phyloP scores from a whole-genome alignment of 2,329 filamentous ascomycete genomes.

The Apiospora saccharicola region DNA sequence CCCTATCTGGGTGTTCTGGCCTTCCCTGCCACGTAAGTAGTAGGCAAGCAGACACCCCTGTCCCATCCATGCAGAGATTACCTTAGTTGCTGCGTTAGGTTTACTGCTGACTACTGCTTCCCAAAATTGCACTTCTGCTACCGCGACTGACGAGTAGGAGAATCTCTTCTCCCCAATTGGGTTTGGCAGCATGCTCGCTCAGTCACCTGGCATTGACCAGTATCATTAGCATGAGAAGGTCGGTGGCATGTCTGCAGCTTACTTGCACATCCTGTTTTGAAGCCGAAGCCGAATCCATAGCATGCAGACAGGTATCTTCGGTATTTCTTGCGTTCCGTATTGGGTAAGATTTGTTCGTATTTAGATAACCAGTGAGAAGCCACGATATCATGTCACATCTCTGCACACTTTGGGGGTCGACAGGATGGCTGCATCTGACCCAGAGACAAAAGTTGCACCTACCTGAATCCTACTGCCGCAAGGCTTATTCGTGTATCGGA shows the following conservation, averaged over 20 bases:
- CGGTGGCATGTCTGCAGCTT: not conserved
- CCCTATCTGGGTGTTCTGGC: not conserved
- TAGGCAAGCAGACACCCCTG: too few species aligned
- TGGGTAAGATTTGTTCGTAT: not conserved
- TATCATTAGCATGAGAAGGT: not conserved
- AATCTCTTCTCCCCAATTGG: not conserved
- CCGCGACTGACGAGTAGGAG: not conserved
- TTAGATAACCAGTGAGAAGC: not conserved
- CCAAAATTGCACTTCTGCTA: slow-evolving; percentile 14
- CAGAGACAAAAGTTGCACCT: not conserved
- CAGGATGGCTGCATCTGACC: not conserved
- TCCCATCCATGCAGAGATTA: too few species aligned
- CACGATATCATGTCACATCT: not conserved
- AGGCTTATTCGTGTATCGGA: not conserved
- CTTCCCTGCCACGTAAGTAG: not conserved
- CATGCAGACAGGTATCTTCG: not conserved
- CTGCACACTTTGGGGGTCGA: not conserved
- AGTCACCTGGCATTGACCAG: not conserved
- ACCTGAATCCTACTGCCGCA: not conserved
- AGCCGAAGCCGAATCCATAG: not conserved
- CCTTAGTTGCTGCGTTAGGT: not conserved
- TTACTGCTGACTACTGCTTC: slow-evolving; percentile 2
- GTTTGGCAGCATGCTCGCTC: not conserved
- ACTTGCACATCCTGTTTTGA: too few species aligned
- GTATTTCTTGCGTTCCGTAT: not conserved